A percentile compares a stretch with the other conserved stretches of the same genome.
These are phyloP conservation scores for Cadophora sp. DNA, from an alignment of 2,329 filamentous ascomycete genomes.

Conservation along the genomic window DNA sequence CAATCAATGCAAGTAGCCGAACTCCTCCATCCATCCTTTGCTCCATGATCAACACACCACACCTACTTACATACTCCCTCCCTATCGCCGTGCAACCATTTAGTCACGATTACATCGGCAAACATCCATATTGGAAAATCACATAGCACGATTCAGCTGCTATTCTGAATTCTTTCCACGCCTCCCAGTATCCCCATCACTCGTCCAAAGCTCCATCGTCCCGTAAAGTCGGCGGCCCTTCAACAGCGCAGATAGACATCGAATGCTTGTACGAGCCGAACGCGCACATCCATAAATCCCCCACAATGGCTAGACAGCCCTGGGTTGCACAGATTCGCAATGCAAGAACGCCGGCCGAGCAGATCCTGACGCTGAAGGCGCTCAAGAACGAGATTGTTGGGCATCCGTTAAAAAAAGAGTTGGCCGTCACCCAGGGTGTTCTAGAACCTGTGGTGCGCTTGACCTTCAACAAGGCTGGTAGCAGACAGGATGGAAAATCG, in stretches of 20 bases:
- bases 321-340: conserved; percentile 63
- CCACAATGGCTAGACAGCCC: conserved; percentile 47
- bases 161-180: not conserved
- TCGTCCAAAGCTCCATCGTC: not conserved
- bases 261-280: conserved; percentile 21
- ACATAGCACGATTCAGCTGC: not conserved
- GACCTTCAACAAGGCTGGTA: conserved; percentile 49
- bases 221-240: not conserved
- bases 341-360: conserved; percentile 58
- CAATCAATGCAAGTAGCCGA: not conserved
- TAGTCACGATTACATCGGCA: not conserved
- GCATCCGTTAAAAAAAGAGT: conserved; percentile 84
- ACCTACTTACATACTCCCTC: not conserved
- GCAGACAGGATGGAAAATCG: conserved; percentile 55
- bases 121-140: not conserved
- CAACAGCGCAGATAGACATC: conserved; percentile 10
- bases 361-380: conserved; percentile 67
- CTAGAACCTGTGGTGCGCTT: conserved; percentile 65
- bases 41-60: conserved; percentile 1
- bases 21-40: not conserved
- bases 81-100: conserved; percentile 2
- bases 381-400: conserved; percentile 92
- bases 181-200: not conserved
- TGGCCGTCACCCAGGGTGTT: conserved; percentile 74
- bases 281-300: conserved; percentile 9